Evolutionary conservation across 805 yeast species (phyloP).

Genomic region (Komagataella kurtzmanii): DNA sequence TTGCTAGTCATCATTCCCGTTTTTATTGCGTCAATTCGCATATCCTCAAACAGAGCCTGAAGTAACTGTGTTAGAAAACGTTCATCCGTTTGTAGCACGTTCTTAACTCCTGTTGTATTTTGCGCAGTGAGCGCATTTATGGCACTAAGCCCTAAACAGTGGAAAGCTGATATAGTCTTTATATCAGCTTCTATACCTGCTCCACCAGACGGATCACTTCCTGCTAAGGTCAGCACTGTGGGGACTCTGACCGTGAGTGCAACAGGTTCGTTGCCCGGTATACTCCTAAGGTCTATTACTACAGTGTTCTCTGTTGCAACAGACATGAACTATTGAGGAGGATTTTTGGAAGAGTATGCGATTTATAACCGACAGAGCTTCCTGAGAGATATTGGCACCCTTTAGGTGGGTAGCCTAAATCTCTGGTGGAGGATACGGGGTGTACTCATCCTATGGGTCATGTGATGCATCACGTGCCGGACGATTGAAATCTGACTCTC

Average conservation of each 20-base stretch:
- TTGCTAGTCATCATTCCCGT: slow-evolving; percentile 61
- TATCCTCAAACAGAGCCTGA: slow-evolving; percentile 45
- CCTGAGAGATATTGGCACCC: not conserved
- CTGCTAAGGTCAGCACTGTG: slow-evolving; percentile 42
- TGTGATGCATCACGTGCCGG: not conserved
- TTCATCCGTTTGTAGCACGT: slow-evolving; percentile 28
- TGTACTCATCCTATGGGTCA: not conserved
- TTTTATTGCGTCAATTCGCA: slow-evolving; percentile 56
- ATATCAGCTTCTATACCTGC: slow-evolving; percentile 91
- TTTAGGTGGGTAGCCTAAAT: not conserved
- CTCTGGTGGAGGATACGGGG: not conserved
- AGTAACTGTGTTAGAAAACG: slow-evolving; percentile 33
- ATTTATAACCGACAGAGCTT: not conserved
- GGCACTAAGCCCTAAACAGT: slow-evolving; percentile 71
- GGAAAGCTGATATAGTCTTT: slow-evolving; percentile 66
- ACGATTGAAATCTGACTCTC: no score
- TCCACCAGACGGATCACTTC: slow-evolving; percentile 83
- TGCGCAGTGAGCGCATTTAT: slow-evolving; percentile 76
- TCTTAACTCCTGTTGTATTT: slow-evolving; percentile 38
- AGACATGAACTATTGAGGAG: not conserved
- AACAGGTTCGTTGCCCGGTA: not conserved
- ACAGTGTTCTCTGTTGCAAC: not conserved
- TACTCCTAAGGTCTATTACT: not conserved
- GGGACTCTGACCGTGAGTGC: slow-evolving; percentile 11
- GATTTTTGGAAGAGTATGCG: not conserved